These are phyloP conservation scores for Alternaria ventricosa DNA, from an alignment of 2,329 filamentous ascomycete species.

Conservation along the genomic window DNA sequence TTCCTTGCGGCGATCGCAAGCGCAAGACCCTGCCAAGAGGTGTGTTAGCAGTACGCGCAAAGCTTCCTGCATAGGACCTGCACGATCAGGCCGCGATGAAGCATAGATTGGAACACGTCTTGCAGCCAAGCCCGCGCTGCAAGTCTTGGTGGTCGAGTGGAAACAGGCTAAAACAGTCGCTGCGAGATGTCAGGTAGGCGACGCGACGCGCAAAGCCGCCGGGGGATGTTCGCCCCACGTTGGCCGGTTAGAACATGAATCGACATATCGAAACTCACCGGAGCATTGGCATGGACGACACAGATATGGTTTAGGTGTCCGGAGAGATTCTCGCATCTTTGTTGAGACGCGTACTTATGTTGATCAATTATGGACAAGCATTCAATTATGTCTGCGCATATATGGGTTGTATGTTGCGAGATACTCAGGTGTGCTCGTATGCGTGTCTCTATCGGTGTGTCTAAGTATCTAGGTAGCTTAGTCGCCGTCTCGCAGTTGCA, in stretches of 20 bases:
- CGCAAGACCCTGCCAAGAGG: slow-evolving; percentile 19
- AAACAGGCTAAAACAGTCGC: slow-evolving; percentile 32
- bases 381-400: background rate
- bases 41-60: background rate
- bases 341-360: background rate
- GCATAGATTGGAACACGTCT: slow-evolving; percentile 17
- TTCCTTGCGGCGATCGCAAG: slow-evolving; percentile 16
- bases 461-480: background rate
- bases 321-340: background rate
- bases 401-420: background rate
- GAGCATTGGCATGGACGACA: background rate
- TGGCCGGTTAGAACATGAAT: slow-evolving; percentile 22
- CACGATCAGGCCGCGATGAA: slow-evolving; percentile 17
- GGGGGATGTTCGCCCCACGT: slow-evolving; percentile 17
- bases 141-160: slow-evolving; percentile 22
- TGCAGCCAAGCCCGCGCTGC: slow-evolving; percentile 33
- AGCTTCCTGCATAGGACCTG: slow-evolving; percentile 7
- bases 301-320: background rate
- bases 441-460: background rate
- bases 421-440: background rate
- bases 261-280: slow-evolving; percentile 18
- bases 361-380: no score
- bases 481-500: background rate
- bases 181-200: slow-evolving; percentile 16
- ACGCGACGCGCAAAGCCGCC: slow-evolving; percentile 7